Percentiles rank a stretch among this genome's conserved stretches.
phyloP scores from a whole-genome alignment of 208 protist genomes.

The Trypanosoma boissoni region DNA sequence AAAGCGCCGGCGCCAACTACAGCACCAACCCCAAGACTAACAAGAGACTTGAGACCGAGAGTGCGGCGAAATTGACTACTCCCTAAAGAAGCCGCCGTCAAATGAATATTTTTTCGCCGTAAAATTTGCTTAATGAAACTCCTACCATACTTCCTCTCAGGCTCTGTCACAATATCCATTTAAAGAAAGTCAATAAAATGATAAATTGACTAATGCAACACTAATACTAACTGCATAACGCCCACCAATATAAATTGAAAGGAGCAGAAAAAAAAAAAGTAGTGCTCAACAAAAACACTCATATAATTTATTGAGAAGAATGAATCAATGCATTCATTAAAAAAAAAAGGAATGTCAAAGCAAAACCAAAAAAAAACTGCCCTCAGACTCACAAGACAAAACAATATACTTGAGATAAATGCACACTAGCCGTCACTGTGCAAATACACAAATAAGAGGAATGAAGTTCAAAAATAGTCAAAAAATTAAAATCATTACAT shows the following conservation, averaged over 20 bases:
- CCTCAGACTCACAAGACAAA: not conserved
- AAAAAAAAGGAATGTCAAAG: not conserved
- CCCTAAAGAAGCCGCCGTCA: constrained; percentile 17
- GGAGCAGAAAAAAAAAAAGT: constrained; percentile 20
- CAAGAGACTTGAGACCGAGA: constrained; percentile 22
- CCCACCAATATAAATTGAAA: not conserved
- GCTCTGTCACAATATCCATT: constrained; percentile 25
- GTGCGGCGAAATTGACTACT: constrained; percentile 27
- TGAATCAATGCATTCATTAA: not conserved
- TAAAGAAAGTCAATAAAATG: too few species aligned
- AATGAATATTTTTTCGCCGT: constrained; percentile 21
- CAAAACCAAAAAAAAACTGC: not conserved
- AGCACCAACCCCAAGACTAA: constrained; percentile 32
- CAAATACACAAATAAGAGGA: not conserved
- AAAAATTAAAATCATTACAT: not conserved
- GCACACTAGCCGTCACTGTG: not conserved
- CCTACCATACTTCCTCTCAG: constrained; percentile 12
- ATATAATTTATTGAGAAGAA: too few species aligned
- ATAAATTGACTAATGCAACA: too few species aligned
- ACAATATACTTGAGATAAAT: not conserved
- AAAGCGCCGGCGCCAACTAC: constrained; percentile 45
- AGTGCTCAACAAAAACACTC: not conserved
- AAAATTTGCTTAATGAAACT: constrained; percentile 21
- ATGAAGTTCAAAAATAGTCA: not conserved
- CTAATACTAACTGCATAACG: too few species aligned